phyloP scores from a whole-genome alignment of 1,284 basidiomycete species.

The Ganoderma sinense region DNA sequence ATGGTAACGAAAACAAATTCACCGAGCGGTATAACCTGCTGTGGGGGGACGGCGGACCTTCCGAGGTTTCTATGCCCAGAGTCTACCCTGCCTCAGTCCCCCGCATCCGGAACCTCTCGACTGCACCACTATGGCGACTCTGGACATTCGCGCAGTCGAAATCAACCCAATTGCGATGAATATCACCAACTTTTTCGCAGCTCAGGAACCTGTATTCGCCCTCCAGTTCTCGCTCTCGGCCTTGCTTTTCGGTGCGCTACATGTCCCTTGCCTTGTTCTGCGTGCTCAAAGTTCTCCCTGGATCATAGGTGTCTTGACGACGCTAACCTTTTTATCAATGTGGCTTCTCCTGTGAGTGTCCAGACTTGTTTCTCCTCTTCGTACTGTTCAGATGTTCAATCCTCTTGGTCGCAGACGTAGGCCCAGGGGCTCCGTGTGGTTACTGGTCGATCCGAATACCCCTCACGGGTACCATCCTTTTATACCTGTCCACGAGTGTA shows the following conservation, averaged over 20 bases:
- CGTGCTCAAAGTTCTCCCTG: background rate
- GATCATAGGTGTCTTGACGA: background rate
- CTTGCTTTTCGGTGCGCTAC: background rate
- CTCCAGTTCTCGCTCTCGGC: background rate
- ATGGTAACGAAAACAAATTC: background rate
- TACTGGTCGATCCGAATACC: background rate
- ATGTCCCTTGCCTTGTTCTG: background rate
- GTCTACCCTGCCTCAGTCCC: background rate
- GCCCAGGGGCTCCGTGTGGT: background rate
- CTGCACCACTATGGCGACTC: background rate
- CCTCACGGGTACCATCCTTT: background rate
- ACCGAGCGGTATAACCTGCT: background rate
- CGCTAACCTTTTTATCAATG: background rate
- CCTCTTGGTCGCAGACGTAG: background rate
- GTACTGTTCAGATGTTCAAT: background rate
- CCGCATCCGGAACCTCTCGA: too few relatives aligned
- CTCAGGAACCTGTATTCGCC: background rate
- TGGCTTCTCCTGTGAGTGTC: background rate
- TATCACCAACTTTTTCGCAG: background rate
- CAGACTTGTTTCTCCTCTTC: background rate
- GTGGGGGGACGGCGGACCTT: background rate
- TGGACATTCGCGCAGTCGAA: background rate
- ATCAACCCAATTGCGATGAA: background rate
- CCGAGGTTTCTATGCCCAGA: background rate
- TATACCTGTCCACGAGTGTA: background rate